A percentile compares a stretch with the other conserved stretches of the same genome.
Conservation (phyloP, 129 eudicot species). For the Chrysanthemum makinoi region DNA sequence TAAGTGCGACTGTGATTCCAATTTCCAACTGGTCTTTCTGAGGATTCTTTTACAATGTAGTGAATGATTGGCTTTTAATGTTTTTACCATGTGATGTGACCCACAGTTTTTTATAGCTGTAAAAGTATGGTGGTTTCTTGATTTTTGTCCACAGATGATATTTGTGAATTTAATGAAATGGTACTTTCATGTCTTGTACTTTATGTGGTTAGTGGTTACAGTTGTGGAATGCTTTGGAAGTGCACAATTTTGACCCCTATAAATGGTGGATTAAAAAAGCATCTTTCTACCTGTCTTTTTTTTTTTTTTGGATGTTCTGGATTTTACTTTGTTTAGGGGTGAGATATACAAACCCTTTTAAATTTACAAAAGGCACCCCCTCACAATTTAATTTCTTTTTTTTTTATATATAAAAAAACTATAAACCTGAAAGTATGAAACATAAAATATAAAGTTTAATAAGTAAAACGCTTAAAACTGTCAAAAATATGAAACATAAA, state of each 20-base stretch:
- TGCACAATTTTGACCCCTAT: slow-evolving; percentile 8
- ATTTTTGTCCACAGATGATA: neutral
- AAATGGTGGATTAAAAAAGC: neutral
- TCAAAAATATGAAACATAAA: too few species aligned
- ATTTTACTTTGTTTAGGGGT: neutral
- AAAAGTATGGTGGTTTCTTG: slow-evolving; percentile 6
- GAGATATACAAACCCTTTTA: too few species aligned
- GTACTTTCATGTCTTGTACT: neutral
- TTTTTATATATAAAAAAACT: too few species aligned
- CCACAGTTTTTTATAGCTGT: slow-evolving; percentile 13
- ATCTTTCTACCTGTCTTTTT: slow-evolving; percentile 3
- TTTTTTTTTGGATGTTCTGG: neutral
- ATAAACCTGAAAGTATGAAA: too few species aligned
- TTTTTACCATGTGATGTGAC: slow-evolving; percentile 26
- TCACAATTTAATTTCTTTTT: too few species aligned
- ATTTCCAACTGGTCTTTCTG: slow-evolving; percentile 24
- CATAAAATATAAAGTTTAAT: too few species aligned
- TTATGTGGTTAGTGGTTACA: neutral
- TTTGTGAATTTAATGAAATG: neutral
- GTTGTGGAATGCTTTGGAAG: slow-evolving; percentile 8
- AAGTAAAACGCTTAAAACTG: too few species aligned
- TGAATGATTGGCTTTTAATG: slow-evolving; percentile 21
- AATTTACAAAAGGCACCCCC: too few species aligned
- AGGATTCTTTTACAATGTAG: neutral
- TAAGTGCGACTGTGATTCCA: slow-evolving; percentile 19